Evolutionary conservation across 2,329 filamentous ascomycete genomes (phyloP).

Genomic region (Claviceps sp.): DNA sequence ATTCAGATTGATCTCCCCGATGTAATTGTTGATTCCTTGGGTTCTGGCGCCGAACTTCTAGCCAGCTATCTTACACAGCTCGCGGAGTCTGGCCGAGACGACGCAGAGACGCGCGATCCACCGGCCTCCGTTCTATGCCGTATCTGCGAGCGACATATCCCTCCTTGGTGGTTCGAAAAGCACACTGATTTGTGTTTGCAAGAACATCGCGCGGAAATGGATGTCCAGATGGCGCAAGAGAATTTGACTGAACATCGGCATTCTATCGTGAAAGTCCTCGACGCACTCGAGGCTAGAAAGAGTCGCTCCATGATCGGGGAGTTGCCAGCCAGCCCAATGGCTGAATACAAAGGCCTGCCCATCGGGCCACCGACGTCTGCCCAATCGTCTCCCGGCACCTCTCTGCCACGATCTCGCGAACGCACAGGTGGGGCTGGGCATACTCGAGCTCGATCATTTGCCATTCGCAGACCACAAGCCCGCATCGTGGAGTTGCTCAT

Average conservation of each 20-base stretch:
- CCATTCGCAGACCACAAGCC: constrained; percentile 74
- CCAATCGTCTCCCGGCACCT: constrained; percentile 57
- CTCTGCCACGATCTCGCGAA: constrained; percentile 58
- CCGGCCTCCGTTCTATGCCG: constrained; percentile 86
- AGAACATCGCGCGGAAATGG: constrained; percentile 93
- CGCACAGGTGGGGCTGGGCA: constrained; percentile 70
- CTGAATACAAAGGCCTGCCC: constrained; percentile 77
- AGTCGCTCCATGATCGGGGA: constrained; percentile 49
- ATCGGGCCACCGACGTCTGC: constrained; percentile 67
- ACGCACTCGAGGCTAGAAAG: constrained; percentile 71
- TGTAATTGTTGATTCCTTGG: constrained; percentile 81
- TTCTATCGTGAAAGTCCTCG: constrained; percentile 86
- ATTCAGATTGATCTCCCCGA: constrained; percentile 90
- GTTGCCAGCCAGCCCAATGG: constrained; percentile 37
- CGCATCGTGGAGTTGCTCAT: constrained; percentile 90
- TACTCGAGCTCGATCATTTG: constrained; percentile 73
- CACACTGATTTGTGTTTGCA: constrained; percentile 93
- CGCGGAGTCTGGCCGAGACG: constrained; percentile 68
- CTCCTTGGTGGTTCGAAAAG: constrained; percentile 99
- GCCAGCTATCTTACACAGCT: constrained; percentile 85
- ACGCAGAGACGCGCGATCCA: constrained; percentile 62
- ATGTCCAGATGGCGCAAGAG: constrained; percentile 92
- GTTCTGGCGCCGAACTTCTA: constrained; percentile 86
- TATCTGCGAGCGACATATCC: constrained; percentile 94
- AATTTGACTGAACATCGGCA: constrained; percentile 84